Conservation (phyloP, 2,329 filamentous ascomycete genomes). For the Curvularia lunata region DNA sequence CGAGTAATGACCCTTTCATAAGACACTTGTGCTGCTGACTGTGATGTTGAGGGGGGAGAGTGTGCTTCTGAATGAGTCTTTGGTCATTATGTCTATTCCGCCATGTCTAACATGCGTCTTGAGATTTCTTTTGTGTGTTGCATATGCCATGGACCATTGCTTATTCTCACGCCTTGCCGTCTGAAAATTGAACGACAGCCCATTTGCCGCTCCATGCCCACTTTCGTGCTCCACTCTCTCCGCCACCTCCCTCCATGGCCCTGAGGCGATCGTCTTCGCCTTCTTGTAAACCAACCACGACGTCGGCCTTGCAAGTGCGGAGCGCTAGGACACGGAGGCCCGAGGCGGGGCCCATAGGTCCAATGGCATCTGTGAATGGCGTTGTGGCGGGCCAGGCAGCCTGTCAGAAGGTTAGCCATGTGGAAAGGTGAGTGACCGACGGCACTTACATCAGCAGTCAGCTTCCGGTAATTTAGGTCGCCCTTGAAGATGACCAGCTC, state of each 20-base stretch:
- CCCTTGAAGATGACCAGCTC: conserved; percentile 97
- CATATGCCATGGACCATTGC: background rate
- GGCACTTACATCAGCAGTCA: conserved; percentile 81
- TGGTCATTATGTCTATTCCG: background rate
- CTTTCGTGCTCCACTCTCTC: conserved; percentile 71
- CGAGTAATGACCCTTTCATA: background rate
- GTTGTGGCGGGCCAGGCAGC: conserved; percentile 85
- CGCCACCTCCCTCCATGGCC: conserved; percentile 71
- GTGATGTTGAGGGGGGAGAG: background rate
- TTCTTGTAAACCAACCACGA: conserved; percentile 83
- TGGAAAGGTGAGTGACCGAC: background rate
- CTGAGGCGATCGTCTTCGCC: conserved; percentile 84
- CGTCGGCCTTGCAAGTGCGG: conserved; percentile 94
- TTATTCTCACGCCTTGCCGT: conserved; percentile 62
- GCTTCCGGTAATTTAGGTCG: conserved; percentile 93
- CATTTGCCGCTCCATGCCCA: conserved; percentile 98
- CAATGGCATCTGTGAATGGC: conserved; percentile 82
- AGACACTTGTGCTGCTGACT: background rate
- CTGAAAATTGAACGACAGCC: conserved; percentile 88
- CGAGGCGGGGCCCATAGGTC: conserved; percentile 80
- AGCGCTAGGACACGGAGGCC: conserved; percentile 85
- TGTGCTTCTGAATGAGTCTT: background rate
- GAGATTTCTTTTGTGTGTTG: too few species aligned
- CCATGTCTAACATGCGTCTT: background rate
- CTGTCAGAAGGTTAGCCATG: conserved; percentile 50